Evolutionary conservation across 2,329 filamentous ascomycete species (phyloP).

Genomic region (Calonectria pauciramosa): DNA sequence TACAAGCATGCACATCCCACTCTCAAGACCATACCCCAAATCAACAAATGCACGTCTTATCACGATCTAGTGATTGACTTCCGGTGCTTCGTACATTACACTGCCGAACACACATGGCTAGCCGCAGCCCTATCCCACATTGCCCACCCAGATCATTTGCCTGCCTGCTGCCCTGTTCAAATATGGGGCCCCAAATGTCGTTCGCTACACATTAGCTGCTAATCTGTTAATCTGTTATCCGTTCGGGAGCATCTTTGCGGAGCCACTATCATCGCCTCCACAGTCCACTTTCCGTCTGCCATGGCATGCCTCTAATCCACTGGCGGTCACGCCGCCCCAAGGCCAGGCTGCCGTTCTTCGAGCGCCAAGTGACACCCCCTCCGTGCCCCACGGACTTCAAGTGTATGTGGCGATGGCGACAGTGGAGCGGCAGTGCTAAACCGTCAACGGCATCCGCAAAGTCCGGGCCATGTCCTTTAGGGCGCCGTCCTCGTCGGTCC

Average conservation of each 20-base stretch:
- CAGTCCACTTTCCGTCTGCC: constrained; percentile 37
- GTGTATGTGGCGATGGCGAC: background rate
- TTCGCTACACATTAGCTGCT: background rate
- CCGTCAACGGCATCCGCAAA: background rate
- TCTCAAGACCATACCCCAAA: background rate
- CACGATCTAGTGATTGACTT: constrained; percentile 7
- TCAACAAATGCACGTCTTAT: constrained; percentile 1
- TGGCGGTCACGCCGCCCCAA: background rate
- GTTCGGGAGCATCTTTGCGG: constrained; percentile 1
- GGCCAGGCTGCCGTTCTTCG: background rate
- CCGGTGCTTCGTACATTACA: background rate
- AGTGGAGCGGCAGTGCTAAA: background rate
- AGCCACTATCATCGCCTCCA: constrained; percentile 10
- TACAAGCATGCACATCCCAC: constrained; percentile 3
- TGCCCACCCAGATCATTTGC: background rate
- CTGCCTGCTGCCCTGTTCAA: background rate
- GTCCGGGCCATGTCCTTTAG: background rate
- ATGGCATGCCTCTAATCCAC: constrained; percentile 25
- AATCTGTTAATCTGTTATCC: constrained; percentile 10
- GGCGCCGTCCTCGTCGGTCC: background rate
- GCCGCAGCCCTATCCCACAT: constrained; percentile 3
- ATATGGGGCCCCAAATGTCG: background rate
- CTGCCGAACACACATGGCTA: constrained; percentile 8
- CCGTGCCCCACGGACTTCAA: background rate
- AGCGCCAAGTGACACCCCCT: background rate